Evolutionary conservation across 345 rosid species (phyloP).

Genomic region (Gossypium australe): DNA sequence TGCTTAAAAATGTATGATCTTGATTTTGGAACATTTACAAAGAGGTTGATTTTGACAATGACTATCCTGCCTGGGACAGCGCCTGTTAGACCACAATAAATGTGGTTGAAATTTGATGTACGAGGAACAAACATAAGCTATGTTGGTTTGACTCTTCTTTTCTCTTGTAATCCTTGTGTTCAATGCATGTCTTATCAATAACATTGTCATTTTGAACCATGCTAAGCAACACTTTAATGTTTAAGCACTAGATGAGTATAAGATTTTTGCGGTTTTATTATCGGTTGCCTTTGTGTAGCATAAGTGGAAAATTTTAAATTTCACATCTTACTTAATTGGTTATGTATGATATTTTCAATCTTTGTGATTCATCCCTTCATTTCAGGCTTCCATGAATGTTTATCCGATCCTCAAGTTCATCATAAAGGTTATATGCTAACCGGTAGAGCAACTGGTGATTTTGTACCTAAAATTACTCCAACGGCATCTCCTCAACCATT

Average conservation of each 20-base stretch:
- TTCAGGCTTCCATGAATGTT: constrained; percentile 48
- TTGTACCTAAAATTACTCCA: constrained; percentile 70
- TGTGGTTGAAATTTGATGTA: too few relatives aligned
- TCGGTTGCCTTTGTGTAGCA: neutral
- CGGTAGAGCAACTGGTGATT: constrained; percentile 25
- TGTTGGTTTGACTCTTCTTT: neutral
- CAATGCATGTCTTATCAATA: neutral
- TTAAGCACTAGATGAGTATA: neutral
- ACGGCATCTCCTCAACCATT: constrained; percentile 73
- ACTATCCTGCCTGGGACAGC: too few relatives aligned
- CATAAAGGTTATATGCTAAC: constrained; percentile 12
- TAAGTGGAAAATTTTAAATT: neutral
- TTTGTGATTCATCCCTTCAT: neutral
- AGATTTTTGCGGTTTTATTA: neutral
- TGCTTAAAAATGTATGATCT: too few relatives aligned
- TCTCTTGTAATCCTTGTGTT: neutral
- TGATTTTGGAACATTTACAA: too few relatives aligned
- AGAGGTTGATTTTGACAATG: too few relatives aligned
- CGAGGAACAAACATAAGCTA: neutral
- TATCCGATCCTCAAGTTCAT: constrained; percentile 23
- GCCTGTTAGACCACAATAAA: too few relatives aligned
- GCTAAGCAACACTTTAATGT: neutral
- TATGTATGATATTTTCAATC: too few relatives aligned
- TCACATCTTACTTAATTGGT: neutral
- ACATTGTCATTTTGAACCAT: neutral